Evolutionary conservation across 768 basidiomycete species (phyloP), one percentile per base, ranked within the genome.

Genomic region (Leucogyrophana mollusca): DNA sequence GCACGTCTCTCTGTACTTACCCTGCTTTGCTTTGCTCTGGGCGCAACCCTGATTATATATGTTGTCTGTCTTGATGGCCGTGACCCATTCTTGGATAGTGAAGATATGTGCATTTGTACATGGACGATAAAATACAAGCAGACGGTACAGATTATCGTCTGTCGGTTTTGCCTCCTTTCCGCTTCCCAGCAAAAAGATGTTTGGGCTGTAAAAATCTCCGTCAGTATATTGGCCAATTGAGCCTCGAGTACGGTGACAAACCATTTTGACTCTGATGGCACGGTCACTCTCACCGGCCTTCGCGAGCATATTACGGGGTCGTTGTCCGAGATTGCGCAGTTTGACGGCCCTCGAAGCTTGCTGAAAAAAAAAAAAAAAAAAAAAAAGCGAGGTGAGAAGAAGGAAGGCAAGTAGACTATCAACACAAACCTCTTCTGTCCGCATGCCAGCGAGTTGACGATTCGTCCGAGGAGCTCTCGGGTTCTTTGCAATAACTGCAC

Each of bases 221-320:
- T 50, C 18, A 40, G 21, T 16, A 51, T 11, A 21, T 41, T 23
- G 24, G 33, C 22, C 18, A 51, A 5, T 27, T 16, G 23, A 27
- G 34, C 20, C 40, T 14, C 43, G 32, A 43, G 24, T 23, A 22
- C 25, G 10, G n/a, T 30, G 20, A 71, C 76, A 10, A 42, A 90
- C 90, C 89, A 87, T 91, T 77, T 91, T 91, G 52, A 76, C 77
- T 60, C 72, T 78, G 70, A 92, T 92, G 9, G 77, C 77, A 54
- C 90, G 83, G 71, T 94, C 92, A 48, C 80, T 75, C 77, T 99
- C 95, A 48, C 90, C 90, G 32, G 94, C 94, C 63, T 87, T 91
- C 20, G 92, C 95, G 35, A 83, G 76, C 75, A 83, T 82, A 65
- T 95, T 95, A 49, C 92, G 86, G 44, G 79, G 79, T 55, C 95